Base-by-base conservation (phyloP, 345 rosid genomes). In the Firmiana major region DNA sequence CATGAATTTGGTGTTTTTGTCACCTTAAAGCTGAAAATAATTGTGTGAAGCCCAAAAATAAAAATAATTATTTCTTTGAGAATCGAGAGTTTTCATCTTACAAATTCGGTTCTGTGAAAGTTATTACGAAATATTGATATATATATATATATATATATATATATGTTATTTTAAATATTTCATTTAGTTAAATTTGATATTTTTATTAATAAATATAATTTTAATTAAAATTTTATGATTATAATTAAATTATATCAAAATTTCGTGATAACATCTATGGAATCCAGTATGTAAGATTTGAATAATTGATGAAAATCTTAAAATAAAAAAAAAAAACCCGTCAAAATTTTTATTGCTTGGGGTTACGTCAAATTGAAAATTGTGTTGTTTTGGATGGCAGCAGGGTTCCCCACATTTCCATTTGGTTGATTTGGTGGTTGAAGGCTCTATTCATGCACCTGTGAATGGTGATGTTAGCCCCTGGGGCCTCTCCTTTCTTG, bases 301-400 rank as follows among this genome's bases (percentile, higher is more conserved):
- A 49, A 49, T 19, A 55, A 2, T 4, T 8, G 60, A n/a, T 55
- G 60, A 17, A 46, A 10, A 49, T 49, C n/a, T 54, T 53, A 38
- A 13, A 3, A n/a, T n/a, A n/a, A 31, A 31, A 31, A 31, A 58
- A 58, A 28, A 24, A 12, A 0, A 0, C 4, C 9, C 48, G 51
- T n/a, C 54, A 55, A 77, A 72, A 43, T 75, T 7, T 16, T 17
- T 26, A 64, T 55, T 64, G 48, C 36, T 54, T 38, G 26, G 45
- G 38, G 77, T 76, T 81, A 60, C 72, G 71, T 81, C 88, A 71
- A 31, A 34, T 71, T 34, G 28, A 19, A 54, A 71, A 68, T 19
- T 4, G 22, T 83, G 88, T 77, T 78, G 73, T 81, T 83, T 77
- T 74, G 83, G 68, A 71, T 79, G 82, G 59, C 54, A 45, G 77